Conservation (phyloP, 139 green algal genomes). For the Penium margaritaceum region DNA sequence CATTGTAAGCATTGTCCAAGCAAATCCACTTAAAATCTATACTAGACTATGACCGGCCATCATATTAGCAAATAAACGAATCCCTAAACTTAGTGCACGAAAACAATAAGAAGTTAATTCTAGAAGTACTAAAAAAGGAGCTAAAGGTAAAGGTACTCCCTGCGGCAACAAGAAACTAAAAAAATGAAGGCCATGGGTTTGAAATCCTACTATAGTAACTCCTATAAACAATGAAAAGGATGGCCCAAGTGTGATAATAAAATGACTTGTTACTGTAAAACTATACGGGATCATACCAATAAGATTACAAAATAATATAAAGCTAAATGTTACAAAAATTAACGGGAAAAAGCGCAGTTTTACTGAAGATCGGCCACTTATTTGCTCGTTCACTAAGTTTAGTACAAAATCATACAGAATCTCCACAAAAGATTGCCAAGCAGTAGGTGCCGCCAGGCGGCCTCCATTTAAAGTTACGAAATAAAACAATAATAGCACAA, state of each 20-base stretch:
- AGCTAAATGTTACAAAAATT: conserved; percentile 62
- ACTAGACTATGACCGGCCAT: conserved; percentile 63
- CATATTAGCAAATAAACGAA: conserved; percentile 67
- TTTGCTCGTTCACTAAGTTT: conserved; percentile 10
- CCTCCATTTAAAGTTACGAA: conserved; percentile 26
- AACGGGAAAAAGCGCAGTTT: conserved; percentile 58
- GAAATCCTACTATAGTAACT: conserved; percentile 64
- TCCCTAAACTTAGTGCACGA: conserved; percentile 54
- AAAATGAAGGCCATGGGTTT: conserved; percentile 62
- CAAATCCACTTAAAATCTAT: conserved; percentile 66
- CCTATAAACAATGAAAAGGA: conserved; percentile 64
- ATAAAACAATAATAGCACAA: conserved; percentile 23
- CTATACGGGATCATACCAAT: conserved; percentile 71
- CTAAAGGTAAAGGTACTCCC: conserved; percentile 56
- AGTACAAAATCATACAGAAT: conserved; percentile 23
- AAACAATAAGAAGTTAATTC: conserved; percentile 63
- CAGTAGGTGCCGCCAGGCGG: conserved; percentile 14
- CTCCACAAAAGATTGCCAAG: conserved; percentile 24
- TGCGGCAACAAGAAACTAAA: conserved; percentile 59
- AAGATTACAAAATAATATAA: conserved; percentile 62
- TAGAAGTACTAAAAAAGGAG: conserved; percentile 59
- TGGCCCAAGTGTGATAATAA: conserved; percentile 64
- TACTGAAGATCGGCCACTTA: conserved; percentile 27
- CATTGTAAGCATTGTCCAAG: conserved; percentile 63
- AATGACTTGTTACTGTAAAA: conserved; percentile 64